Evolutionary conservation across 805 yeast species (phyloP), one percentile per base, ranked within the genome.

Genomic region (Scheffersomyces coipomensis): DNA sequence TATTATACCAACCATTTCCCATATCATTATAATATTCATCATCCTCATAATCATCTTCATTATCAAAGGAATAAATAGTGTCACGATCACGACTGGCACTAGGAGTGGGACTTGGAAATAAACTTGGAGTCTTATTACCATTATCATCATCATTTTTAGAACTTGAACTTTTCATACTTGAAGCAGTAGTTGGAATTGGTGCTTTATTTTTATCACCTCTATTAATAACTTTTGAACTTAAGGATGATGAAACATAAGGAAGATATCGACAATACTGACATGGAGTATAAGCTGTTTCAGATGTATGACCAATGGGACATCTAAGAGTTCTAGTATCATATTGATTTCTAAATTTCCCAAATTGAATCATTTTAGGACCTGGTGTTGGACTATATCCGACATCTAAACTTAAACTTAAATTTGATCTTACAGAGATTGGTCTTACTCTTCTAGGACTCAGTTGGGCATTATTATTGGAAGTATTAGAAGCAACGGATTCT

Each of bases 311-410:
- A 7, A 35, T 47, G 31, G 38, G 38, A 37, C 63, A 58, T 7
- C 50, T 44, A 13, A 40, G 34, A 1, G 49, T 38, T 29, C 63
- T 40, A 9, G 53, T 46, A 34, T 56, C 61, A 12, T 24, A 35
- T 26, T 23, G 21, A 3, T 61, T 61, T 32, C 46, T 48, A 42
- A 52, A 56, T 38, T 44, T 46, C 2, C 62, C 62, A 24, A 31
- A 24, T 40, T 26, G 36, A 34, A 44, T 39, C 17, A 36, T 29
- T 10, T 5, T 17, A 4, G 22, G 26, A 23, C 12, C 7, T 23
- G 21, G 13, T 13, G 15, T 29, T n/a, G 36, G 19, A 19, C 29
- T 30, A 13, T n/a, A 34, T 25, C 34, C 11, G n/a, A 22, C 27
- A 35, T 13, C 15, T 18, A 38, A 33, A 29, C 35, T 33, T 12